Evolutionary conservation across 1,284 basidiomycete species (phyloP).

Genomic region (Pseudozyma pruni): DNA sequence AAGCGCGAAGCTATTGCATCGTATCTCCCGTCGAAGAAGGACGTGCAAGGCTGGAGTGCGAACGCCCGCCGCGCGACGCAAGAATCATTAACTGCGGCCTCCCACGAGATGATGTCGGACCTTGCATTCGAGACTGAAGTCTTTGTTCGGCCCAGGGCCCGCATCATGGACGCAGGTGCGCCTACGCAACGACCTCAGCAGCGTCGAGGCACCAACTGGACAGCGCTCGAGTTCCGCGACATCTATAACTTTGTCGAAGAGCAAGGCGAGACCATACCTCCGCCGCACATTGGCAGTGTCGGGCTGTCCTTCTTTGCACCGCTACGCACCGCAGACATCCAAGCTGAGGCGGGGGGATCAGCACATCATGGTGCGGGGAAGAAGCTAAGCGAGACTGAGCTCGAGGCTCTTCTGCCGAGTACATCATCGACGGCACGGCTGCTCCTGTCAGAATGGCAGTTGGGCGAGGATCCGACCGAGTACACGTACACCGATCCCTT

Average conservation of each 20-base stretch:
- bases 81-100: slow-evolving; percentile 13
- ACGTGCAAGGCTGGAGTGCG: slow-evolving; percentile 12
- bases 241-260: slow-evolving; percentile 34
- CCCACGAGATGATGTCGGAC: slow-evolving; percentile 22
- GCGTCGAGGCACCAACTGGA: slow-evolving; percentile 42
- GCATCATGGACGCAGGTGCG: slow-evolving; percentile 30
- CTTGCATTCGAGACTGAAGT: slow-evolving; percentile 25
- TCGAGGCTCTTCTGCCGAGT: slow-evolving; percentile 33
- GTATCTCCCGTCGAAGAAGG: slow-evolving; percentile 12
- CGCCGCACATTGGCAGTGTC: slow-evolving; percentile 35
- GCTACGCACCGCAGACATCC: slow-evolving; percentile 20
- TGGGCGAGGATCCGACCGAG: slow-evolving; percentile 29
- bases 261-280: slow-evolving; percentile 33
- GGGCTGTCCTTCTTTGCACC: slow-evolving; percentile 37
- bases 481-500: slow-evolving; percentile 40
- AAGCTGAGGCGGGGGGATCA: slow-evolving; percentile 4
- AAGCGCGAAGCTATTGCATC: background rate
- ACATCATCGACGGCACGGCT: slow-evolving; percentile 42
- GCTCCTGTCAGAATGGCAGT: slow-evolving; percentile 40
- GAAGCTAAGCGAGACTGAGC: slow-evolving; percentile 14
- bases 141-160: slow-evolving; percentile 27
- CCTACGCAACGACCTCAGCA: slow-evolving; percentile 21
- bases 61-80: background rate
- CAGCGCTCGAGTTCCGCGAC: slow-evolving; percentile 30
- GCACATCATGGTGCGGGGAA: background rate